Evolutionary conservation across 1,139 yeast species (phyloP).

Genomic region (Saccharomycopsis hybrid): DNA sequence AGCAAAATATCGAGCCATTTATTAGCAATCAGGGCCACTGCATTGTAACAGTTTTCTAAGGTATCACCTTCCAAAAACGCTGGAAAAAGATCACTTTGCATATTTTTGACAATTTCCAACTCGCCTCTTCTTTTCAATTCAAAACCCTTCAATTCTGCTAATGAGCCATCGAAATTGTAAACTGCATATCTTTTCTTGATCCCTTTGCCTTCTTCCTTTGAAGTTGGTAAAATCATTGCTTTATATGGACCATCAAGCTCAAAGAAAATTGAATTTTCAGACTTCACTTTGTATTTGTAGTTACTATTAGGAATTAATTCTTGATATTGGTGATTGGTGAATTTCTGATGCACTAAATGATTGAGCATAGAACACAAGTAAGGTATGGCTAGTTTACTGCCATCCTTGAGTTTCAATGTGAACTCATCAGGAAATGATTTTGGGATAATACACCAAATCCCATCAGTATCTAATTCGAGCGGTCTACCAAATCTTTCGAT

Average conservation of each 20-base stretch:
- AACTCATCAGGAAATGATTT: conserved; percentile 88
- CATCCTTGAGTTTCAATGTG: conserved; percentile 63
- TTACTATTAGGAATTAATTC: conserved; percentile 53
- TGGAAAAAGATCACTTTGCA: conserved; percentile 91
- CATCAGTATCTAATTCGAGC: conserved; percentile 94
- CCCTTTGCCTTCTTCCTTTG: conserved; percentile 96
- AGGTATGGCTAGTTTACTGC: conserved; percentile 70
- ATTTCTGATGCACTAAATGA: conserved; percentile 81
- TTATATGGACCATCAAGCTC: conserved; percentile 99
- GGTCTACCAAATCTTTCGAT: conserved; percentile 97
- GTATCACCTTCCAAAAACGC: conserved; percentile 81
- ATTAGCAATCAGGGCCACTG: conserved; percentile 90
- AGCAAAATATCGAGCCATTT: conserved; percentile 95
- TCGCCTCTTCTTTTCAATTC: conserved; percentile 97
- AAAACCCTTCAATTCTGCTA: conserved; percentile 95
- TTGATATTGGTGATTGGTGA: conserved; percentile 94
- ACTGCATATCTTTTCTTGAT: conserved; percentile 96
- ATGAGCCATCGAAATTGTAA: conserved; percentile 85
- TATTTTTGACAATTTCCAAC: conserved; percentile 83
- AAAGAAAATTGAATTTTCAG: conserved; percentile 93
- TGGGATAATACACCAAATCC: conserved; percentile 98
- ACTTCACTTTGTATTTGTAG: conserved; percentile 64
- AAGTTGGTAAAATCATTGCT: conserved; percentile 96
- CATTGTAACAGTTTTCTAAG: conserved; percentile 72
- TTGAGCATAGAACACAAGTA: conserved; percentile 97